These are phyloP conservation scores for Aquilaria malaccensis DNA, from an alignment of 345 rosid species.

Conservation along the genomic window DNA sequence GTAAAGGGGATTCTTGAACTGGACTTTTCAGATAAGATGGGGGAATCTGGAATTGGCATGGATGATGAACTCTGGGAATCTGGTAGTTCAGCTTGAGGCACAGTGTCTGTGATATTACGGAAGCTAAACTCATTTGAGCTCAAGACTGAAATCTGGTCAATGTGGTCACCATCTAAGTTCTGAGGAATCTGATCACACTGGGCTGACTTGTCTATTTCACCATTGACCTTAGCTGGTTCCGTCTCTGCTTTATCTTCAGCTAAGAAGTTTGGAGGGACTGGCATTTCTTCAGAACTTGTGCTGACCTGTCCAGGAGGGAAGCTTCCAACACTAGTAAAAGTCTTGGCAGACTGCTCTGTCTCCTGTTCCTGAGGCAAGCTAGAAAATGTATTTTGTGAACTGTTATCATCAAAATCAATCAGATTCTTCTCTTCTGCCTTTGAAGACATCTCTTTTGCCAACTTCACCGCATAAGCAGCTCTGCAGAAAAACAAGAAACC, in stretches of 20 bases:
- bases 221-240: constrained; percentile 26
- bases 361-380: constrained; percentile 78
- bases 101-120: constrained; percentile 24
- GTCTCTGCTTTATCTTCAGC: constrained; percentile 39
- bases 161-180: constrained; percentile 32
- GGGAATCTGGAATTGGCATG: constrained; percentile 52
- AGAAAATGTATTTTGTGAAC: constrained; percentile 70
- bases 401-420: constrained; percentile 59
- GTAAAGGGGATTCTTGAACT: constrained; percentile 39
- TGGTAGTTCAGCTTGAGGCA: constrained; percentile 30
- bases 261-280: constrained; percentile 29
- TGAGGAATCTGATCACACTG: constrained; percentile 36
- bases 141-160: constrained; percentile 42
- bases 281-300: constrained; percentile 67
- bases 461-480: constrained; percentile 78
- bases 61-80: constrained; percentile 57
- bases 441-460: constrained; percentile 65
- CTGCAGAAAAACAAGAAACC: constrained; percentile 30
- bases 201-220: constrained; percentile 35
- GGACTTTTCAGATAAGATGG: constrained; percentile 71
- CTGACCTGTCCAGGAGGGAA: constrained; percentile 76
- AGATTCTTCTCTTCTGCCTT: constrained; percentile 66
- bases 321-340: constrained; percentile 79
- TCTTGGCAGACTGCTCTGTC: constrained; percentile 45
- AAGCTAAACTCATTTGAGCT: constrained; percentile 40